Evolutionary conservation across 1,139 yeast species (phyloP).

Genomic region (Zygoascus meyerae): DNA sequence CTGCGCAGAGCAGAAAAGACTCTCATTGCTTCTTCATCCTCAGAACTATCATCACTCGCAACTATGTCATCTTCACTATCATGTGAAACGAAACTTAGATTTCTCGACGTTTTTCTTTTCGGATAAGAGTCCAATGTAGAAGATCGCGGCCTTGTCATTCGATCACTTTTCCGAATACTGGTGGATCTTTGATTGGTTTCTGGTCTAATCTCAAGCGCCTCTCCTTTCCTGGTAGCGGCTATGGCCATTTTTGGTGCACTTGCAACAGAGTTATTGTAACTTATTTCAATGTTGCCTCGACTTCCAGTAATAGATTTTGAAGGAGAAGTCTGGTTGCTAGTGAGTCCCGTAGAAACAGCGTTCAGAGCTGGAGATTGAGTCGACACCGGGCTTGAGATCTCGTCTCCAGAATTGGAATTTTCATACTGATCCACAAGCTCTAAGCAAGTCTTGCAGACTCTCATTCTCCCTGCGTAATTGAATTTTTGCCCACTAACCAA

Average conservation of each 20-base stretch:
- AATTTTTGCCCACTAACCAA: conserved; percentile 73
- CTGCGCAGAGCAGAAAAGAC: conserved; percentile 22
- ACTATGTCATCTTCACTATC: conserved; percentile 15
- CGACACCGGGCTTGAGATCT: neutral
- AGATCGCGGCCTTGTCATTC: conserved; percentile 16
- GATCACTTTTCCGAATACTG: neutral
- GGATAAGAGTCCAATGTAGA: conserved; percentile 19
- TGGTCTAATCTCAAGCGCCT: conserved; percentile 66
- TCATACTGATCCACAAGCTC: conserved; percentile 46
- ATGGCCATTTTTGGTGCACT: conserved; percentile 78
- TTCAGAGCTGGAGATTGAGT: conserved; percentile 4
- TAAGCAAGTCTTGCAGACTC: conserved; percentile 77
- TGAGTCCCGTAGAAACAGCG: neutral
- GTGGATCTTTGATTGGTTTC: neutral
- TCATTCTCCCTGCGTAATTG: conserved; percentile 59
- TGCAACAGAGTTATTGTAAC: conserved; percentile 39
- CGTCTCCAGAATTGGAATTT: neutral
- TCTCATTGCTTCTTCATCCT: conserved; percentile 27
- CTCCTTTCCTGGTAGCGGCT: conserved; percentile 76
- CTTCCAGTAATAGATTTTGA: neutral
- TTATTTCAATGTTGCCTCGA: conserved; percentile 17
- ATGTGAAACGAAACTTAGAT: conserved; percentile 8
- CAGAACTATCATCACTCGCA: conserved; percentile 19
- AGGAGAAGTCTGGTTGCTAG: neutral
- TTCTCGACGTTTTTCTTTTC: conserved; percentile 13